These are phyloP conservation scores for Orobanche coerulescens DNA, from an alignment of 257 asterid species.

Conservation along the genomic window DNA sequence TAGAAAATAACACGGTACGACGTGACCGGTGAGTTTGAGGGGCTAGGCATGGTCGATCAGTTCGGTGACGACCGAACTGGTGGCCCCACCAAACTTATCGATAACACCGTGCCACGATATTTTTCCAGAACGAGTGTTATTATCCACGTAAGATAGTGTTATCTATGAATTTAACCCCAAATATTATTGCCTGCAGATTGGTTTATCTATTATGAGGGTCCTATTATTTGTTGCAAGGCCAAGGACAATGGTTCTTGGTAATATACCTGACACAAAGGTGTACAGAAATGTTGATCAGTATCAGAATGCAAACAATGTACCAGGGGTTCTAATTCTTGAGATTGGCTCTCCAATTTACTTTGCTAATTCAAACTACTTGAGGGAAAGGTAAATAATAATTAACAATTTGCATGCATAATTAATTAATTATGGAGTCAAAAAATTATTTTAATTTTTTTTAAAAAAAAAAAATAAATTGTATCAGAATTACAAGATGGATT, in stretches of 20 bases:
- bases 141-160: too few species aligned
- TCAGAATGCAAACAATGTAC: conserved; percentile 40
- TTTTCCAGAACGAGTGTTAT: too few species aligned
- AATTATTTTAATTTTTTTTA: background rate
- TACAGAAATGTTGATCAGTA: conserved; percentile 68
- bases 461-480: too few species aligned
- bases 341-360: conserved; percentile 79
- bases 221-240: conserved; percentile 73
- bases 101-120: too few species aligned
- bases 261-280: conserved; percentile 53
- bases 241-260: conserved; percentile 61
- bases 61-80: too few species aligned
- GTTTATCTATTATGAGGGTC: conserved; percentile 53
- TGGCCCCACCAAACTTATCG: too few species aligned
- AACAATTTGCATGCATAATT: background rate
- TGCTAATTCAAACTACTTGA: conserved; percentile 72
- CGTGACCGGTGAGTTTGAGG: too few species aligned
- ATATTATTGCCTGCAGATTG: conserved; percentile 38
- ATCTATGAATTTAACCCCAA: background rate
- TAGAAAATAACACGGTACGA: too few species aligned
- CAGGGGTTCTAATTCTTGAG: conserved; percentile 65
- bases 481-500: conserved; percentile 78
- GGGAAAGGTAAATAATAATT: conserved; percentile 51
- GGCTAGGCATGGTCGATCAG: too few species aligned
- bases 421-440: background rate